A percentile compares a stretch with the other conserved stretches of the same genome.
Evolutionary conservation across 345 rosid genomes (phyloP).

Genomic region (Eucalyptus paniculata): DNA sequence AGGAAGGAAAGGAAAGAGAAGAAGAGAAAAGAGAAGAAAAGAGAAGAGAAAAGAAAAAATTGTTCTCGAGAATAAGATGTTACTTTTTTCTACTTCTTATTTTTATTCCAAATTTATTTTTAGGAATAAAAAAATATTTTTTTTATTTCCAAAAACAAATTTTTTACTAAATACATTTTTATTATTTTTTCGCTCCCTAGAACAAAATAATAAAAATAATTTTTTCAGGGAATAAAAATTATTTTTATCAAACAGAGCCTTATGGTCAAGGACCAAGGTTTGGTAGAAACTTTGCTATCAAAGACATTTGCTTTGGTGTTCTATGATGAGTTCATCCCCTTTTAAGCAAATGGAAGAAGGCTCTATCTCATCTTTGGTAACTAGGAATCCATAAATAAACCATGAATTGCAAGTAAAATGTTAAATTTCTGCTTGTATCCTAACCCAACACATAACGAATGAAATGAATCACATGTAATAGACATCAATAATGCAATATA

Average conservation of each 20-base stretch:
- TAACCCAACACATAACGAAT: background rate
- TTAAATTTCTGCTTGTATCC: background rate
- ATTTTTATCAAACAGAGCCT: too few species aligned
- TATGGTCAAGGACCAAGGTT: background rate
- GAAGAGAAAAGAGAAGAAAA: too few species aligned
- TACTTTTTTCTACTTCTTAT: too few species aligned
- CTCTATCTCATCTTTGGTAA: background rate
- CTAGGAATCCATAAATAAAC: background rate
- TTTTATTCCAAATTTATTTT: too few species aligned
- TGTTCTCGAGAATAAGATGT: fast-evolving
- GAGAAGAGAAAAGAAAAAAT: too few species aligned
- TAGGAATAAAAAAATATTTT: fast-evolving
- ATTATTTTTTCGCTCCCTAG: fast-evolving
- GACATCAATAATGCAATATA: background rate
- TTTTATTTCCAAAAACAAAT: too few species aligned
- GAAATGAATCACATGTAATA: background rate
- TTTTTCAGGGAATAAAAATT: too few species aligned
- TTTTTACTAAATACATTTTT: too few species aligned
- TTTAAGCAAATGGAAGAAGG: background rate
- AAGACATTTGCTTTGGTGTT: background rate
- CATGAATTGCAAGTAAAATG: background rate
- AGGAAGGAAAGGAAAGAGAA: too few species aligned
- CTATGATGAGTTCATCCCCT: background rate
- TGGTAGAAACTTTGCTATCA: background rate
- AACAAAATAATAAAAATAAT: too few species aligned